Evolutionary conservation across 2,329 filamentous ascomycete genomes (phyloP).

Genomic region (Cladosporium halotolerans): DNA sequence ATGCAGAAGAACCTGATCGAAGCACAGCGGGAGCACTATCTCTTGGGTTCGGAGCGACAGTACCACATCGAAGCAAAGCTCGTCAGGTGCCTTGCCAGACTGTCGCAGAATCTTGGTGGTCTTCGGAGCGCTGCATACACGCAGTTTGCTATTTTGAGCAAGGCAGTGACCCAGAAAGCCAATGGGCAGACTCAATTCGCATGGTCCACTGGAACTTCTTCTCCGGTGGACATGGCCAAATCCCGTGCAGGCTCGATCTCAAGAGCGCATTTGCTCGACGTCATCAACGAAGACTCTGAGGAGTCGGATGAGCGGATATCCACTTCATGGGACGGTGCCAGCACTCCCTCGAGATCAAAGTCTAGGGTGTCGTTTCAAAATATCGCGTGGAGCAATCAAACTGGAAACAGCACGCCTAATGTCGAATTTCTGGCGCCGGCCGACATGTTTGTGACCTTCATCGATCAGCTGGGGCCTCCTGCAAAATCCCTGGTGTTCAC

Average conservation of each 20-base stretch:
- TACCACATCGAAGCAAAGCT: constrained; percentile 74
- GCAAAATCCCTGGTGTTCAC: constrained; percentile 96
- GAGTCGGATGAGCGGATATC: constrained; percentile 23
- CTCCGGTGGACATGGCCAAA: background rate
- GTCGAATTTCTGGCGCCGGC: constrained; percentile 44
- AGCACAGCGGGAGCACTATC: constrained; percentile 82
- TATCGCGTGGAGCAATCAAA: constrained; percentile 2
- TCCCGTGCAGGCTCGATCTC: constrained; percentile 4
- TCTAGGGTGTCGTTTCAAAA: background rate
- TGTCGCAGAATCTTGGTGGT: constrained; percentile 85
- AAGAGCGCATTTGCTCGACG: constrained; percentile 32
- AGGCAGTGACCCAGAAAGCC: background rate
- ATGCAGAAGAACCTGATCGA: constrained; percentile 76
- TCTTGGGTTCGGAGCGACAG: constrained; percentile 70
- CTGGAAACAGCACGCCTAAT: constrained; percentile 8
- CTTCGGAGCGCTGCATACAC: constrained; percentile 82
- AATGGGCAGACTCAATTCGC: background rate
- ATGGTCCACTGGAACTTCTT: background rate
- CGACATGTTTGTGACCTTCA: constrained; percentile 89
- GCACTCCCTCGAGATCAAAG: background rate
- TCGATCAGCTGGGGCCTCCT: constrained; percentile 78
- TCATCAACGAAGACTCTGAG: constrained; percentile 38
- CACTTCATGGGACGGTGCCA: background rate
- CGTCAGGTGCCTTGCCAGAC: constrained; percentile 74
- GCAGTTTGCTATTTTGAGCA: constrained; percentile 59